Evolutionary conservation across 306 rosid genomes (phyloP).

Genomic region (Hippophae tibetana): DNA sequence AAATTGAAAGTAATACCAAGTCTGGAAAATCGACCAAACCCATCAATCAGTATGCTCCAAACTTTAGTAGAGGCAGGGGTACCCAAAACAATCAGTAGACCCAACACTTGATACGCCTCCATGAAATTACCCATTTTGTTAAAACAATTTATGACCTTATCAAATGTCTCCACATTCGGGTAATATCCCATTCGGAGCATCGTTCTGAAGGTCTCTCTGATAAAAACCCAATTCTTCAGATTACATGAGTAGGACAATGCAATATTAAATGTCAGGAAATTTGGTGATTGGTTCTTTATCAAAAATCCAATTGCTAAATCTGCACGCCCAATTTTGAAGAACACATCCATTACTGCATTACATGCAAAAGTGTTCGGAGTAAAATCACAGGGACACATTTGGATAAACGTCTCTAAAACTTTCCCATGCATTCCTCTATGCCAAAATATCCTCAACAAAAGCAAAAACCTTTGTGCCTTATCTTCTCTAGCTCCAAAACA

Average conservation of each 20-base stretch:
- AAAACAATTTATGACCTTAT: constrained; percentile 38
- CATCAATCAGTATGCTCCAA: constrained; percentile 44
- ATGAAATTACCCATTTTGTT: constrained; percentile 33
- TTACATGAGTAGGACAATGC: constrained; percentile 37
- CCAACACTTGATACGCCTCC: constrained; percentile 44
- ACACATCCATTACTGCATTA: constrained; percentile 46
- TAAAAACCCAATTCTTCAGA: constrained; percentile 18
- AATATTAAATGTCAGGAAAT: constrained; percentile 44
- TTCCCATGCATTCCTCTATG: constrained; percentile 34
- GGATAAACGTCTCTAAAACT: constrained; percentile 35
- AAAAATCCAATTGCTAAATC: constrained; percentile 28
- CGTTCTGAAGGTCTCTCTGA: constrained; percentile 23
- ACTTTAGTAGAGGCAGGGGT: constrained; percentile 24
- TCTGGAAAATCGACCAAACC: constrained; percentile 24
- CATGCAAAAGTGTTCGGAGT: constrained; percentile 38
- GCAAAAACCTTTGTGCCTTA: constrained; percentile 43
- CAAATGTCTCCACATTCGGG: constrained; percentile 35
- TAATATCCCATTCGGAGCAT: constrained; percentile 35
- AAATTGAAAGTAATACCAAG: constrained; percentile 31
- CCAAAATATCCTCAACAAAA: constrained; percentile 43
- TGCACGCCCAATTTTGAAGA: constrained; percentile 30
- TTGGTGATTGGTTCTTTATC: constrained; percentile 28
- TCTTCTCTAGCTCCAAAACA: constrained; percentile 25
- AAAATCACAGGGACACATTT: constrained; percentile 33
- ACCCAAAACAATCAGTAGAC: constrained; percentile 42